Base-by-base conservation (phyloP, 306 rosid species). In the Hippophae gyantsensis region DNA sequence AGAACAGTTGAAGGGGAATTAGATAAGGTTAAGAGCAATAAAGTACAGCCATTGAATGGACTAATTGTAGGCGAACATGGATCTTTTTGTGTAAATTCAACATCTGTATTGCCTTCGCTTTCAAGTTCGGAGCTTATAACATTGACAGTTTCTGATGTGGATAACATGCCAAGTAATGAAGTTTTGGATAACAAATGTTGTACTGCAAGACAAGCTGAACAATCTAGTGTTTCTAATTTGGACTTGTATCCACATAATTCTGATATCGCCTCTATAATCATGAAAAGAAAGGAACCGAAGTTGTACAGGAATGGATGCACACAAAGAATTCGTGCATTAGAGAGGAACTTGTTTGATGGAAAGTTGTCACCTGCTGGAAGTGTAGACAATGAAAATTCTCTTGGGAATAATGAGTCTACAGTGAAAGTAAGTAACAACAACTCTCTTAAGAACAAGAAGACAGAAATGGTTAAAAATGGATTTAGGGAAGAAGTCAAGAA, bases 251-350 rank as follows among this genome's bases (percentile, higher is more conserved):
- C 65, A n/a, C 76, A 67, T 55, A 70, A 72, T 43, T 64, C 92
- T 7, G 81, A 83, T 63, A 79, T 86, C 72, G 73, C 94, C 55
- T 83, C 96, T 65, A 81, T 82, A 67, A 85, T 76, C 72, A 82
- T 76, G 75, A 81, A 89, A 64, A 87, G 76, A 72, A 87, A 81
- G 71, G 86, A 78, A 67, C 83, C 83, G 8, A 81, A 82, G 67
- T 84, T 76, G 59, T 84, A 72, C 73, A 75, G 80, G 68, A 87
- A 87, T 60, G 94, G 95, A 7, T 85, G 95, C 71, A 79, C 89
- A 18, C 98, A 85, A 68, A 74, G 95, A 81, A 76, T 87, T 68
- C 90, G 83, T 65, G 96, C 99, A 13, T 80, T 73, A 64, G 96
- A 85, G 71, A 79, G 87, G 69, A 83, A 73, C 52, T 76, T 71